Evolutionary conservation across 2,329 filamentous ascomycete species (phyloP).

Genomic region (Neurospora sp.): DNA sequence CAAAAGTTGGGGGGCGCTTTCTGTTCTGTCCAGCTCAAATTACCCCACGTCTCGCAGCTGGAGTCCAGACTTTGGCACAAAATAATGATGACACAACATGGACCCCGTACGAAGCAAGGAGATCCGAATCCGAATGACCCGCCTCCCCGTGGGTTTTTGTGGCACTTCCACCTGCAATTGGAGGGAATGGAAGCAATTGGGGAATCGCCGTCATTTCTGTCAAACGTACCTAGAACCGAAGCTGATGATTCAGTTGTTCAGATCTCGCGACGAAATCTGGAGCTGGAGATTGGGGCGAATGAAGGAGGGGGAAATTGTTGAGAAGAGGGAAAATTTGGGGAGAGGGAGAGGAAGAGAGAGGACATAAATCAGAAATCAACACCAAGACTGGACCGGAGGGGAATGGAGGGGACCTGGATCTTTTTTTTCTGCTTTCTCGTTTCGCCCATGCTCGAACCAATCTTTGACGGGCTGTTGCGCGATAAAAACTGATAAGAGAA

Average conservation of each 20-base stretch:
- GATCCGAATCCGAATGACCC: not conserved
- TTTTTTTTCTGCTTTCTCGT: not conserved
- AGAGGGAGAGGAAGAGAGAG: not conserved
- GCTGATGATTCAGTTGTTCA: not conserved
- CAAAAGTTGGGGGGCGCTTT: not conserved
- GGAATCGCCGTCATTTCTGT: not conserved
- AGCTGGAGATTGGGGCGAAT: not conserved
- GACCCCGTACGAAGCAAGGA: not conserved
- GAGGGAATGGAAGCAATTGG: not conserved
- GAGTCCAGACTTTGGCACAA: not conserved
- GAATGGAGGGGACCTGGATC: not conserved
- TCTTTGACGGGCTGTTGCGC: not conserved
- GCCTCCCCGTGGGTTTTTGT: not conserved
- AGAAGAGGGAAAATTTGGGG: not conserved
- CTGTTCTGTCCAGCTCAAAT: not conserved
- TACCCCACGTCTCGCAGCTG: not conserved
- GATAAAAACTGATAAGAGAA: slow-evolving; percentile 1
- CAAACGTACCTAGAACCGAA: not conserved
- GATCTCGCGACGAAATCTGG: not conserved
- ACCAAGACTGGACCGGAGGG: not conserved
- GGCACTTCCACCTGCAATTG: not conserved
- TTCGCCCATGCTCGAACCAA: not conserved
- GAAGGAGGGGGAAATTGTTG: not conserved
- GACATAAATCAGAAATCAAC: not conserved
- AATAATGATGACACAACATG: not conserved